phyloP scores from a whole-genome alignment of 1,139 yeast genomes.

The Lizanozyma gosingica region DNA sequence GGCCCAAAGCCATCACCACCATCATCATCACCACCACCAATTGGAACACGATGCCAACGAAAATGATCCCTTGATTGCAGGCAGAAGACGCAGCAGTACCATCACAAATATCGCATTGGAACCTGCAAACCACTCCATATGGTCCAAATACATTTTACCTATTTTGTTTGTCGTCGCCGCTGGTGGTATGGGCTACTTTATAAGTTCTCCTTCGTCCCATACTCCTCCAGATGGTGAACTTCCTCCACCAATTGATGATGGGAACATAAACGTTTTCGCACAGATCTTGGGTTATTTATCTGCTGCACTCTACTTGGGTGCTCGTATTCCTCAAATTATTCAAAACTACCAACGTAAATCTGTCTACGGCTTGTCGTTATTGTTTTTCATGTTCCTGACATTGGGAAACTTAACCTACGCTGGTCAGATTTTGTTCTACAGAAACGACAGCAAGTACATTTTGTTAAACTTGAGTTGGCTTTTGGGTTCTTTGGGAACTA shows the following conservation, averaged over 20 bases:
- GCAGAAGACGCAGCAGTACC: constrained; percentile 35
- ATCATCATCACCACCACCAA: constrained; percentile 2
- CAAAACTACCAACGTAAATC: constrained; percentile 63
- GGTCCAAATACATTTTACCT: constrained; percentile 50
- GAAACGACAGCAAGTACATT: constrained; percentile 54
- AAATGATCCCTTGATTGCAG: constrained; percentile 11
- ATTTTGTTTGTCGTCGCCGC: constrained; percentile 55
- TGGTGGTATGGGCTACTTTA: constrained; percentile 54
- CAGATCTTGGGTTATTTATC: constrained; percentile 66
- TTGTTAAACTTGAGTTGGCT: constrained; percentile 64
- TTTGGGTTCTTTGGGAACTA: constrained; percentile 67
- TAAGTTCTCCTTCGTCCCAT: constrained; percentile 27
- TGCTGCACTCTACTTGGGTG: constrained; percentile 63
- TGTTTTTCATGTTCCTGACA: constrained; percentile 67
- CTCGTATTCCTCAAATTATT: constrained; percentile 71
- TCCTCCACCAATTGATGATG: constrained; percentile 8
- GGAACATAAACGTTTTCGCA: constrained; percentile 43
- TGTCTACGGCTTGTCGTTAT: constrained; percentile 64
- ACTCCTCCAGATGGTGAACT: constrained; percentile 7
- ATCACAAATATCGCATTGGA: constrained; percentile 38
- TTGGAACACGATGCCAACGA: constrained; percentile 4
- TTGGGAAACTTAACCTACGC: constrained; percentile 74
- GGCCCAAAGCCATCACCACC: constrained; percentile 3
- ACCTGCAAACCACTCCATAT: constrained; percentile 34
- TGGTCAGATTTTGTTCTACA: constrained; percentile 58